Evolutionary conservation across 176 grass and related monocot genomes (phyloP).

Genomic region (Musa itinerans): DNA sequence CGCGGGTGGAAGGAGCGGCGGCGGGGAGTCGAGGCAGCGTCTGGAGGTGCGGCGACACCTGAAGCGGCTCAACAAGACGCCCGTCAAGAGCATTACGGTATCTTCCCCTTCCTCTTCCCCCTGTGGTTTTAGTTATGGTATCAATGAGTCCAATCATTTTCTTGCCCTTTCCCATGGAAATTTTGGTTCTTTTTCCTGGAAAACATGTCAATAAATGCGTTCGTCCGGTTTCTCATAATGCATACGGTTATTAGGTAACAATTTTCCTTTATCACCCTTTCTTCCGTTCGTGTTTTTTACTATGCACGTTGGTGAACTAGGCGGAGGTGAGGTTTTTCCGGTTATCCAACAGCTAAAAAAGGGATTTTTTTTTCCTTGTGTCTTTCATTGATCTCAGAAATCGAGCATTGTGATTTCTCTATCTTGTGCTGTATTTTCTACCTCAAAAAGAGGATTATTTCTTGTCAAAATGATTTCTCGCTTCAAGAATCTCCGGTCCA

Average conservation of each 20-base stretch:
- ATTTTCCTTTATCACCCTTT: too few species aligned
- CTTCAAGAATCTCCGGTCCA: neutral
- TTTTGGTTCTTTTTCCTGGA: neutral
- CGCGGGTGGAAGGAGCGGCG: neutral
- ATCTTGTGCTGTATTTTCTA: too few species aligned
- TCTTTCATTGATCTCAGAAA: too few species aligned
- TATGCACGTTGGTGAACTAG: too few species aligned
- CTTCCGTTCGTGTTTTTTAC: too few species aligned
- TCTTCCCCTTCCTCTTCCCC: neutral
- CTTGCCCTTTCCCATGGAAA: neutral
- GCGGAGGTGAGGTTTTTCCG: too few species aligned
- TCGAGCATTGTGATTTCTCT: too few species aligned
- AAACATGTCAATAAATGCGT: neutral
- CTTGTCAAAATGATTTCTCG: too few species aligned
- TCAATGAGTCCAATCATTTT: neutral
- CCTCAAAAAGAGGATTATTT: too few species aligned
- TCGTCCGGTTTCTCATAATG: neutral
- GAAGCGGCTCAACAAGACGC: neutral
- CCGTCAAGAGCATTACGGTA: constrained; percentile 3
- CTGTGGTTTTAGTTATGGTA: neutral
- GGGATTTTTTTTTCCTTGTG: too few species aligned
- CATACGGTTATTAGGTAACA: too few species aligned
- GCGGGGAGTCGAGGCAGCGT: neutral
- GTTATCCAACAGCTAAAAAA: too few species aligned
- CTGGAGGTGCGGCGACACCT: constrained; percentile 8